These are phyloP conservation scores for Malassezia globosa DNA, from an alignment of 1,284 basidiomycete species.

Conservation along the genomic window DNA sequence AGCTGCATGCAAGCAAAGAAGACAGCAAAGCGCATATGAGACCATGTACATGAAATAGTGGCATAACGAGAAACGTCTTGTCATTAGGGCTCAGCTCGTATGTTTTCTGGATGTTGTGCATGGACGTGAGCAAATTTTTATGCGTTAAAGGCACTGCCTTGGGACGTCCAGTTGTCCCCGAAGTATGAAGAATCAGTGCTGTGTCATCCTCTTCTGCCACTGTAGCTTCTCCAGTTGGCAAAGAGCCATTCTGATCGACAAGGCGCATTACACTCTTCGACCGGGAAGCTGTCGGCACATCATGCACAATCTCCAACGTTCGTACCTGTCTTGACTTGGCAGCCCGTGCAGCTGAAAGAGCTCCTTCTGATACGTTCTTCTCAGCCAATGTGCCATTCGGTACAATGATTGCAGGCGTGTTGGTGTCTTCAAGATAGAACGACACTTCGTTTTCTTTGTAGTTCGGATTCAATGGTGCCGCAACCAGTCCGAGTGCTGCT, in stretches of 20 bases:
- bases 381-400: constrained; percentile 29
- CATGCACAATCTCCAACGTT: constrained; percentile 40
- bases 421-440: constrained; percentile 48
- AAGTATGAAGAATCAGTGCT: constrained; percentile 55
- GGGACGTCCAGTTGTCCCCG: constrained; percentile 56
- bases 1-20: constrained; percentile 55
- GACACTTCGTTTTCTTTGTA: constrained; percentile 48
- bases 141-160: constrained; percentile 56
- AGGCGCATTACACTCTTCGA: too few relatives aligned
- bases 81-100: constrained; percentile 53
- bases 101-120: constrained; percentile 50
- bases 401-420: constrained; percentile 42
- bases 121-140: constrained; percentile 55
- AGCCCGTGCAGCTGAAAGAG: constrained; percentile 22
- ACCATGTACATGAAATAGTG: constrained; percentile 60
- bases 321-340: constrained; percentile 31
- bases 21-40: constrained; percentile 58
- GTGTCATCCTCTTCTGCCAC: constrained; percentile 28
- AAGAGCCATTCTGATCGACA: constrained; percentile 19
- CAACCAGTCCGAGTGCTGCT: constrained; percentile 43
- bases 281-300: constrained; percentile 21
- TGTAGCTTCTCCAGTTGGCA: constrained; percentile 12
- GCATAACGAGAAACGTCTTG: constrained; percentile 56
- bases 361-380: constrained; percentile 1
- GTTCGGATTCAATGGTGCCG: constrained; percentile 50